Percentiles rank a stretch among this genome's conserved stretches.
Conservation (phyloP, 78 protist species). For the Speleostelium caveatum region DNA sequence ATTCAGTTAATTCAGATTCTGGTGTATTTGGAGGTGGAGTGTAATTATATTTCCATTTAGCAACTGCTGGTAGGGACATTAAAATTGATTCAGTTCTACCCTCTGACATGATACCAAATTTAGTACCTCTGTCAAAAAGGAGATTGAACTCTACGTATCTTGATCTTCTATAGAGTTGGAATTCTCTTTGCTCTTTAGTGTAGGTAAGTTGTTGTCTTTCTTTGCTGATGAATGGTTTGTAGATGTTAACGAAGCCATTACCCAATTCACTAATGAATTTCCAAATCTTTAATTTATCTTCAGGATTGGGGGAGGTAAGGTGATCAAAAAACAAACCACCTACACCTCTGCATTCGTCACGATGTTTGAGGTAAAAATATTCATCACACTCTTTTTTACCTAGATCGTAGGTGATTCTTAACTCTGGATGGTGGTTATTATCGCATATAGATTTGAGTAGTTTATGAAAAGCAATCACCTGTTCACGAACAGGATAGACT, state of each 20-base stretch:
- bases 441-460: conserved; percentile 15
- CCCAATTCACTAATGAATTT: conserved; percentile 56
- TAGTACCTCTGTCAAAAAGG: conserved; percentile 84
- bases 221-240: conserved; percentile 47
- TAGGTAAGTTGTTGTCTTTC: not conserved
- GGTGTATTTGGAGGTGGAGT: conserved; percentile 51
- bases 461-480: conserved; percentile 58
- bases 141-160: conserved; percentile 88
- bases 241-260: conserved; percentile 66
- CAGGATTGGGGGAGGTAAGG: conserved; percentile 25
- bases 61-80: conserved; percentile 86
- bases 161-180: conserved; percentile 79
- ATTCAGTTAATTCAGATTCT: conserved; percentile 52
- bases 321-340: conserved; percentile 87
- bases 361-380: conserved; percentile 77
- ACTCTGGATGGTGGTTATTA: not conserved
- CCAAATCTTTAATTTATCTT: conserved; percentile 24
- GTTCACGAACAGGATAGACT: conserved; percentile 55
- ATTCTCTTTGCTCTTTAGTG: conserved; percentile 47
- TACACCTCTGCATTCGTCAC: conserved; percentile 82
- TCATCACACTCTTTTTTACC: conserved; percentile 76
- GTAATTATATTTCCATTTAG: conserved; percentile 80
- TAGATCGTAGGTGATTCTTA: conserved; percentile 23
- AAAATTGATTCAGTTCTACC: conserved; percentile 87
- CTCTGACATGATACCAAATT: conserved; percentile 81